These are phyloP conservation scores for Achaetomium macrosporum DNA, from an alignment of 2,329 filamentous ascomycete species.

Conservation along the genomic window DNA sequence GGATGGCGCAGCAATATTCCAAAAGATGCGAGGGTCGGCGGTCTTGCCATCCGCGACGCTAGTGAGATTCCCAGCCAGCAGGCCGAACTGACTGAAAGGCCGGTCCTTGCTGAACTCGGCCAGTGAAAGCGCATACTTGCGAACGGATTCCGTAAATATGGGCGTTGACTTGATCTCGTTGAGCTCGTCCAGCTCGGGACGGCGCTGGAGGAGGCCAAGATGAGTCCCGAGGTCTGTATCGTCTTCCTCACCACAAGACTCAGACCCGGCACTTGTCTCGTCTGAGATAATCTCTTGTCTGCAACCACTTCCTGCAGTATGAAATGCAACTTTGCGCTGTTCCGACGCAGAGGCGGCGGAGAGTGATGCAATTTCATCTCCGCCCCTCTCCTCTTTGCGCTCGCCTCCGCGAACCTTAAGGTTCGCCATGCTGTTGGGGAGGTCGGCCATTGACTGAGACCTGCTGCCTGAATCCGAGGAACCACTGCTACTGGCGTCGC, in stretches of 20 bases:
- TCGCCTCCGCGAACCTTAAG: background rate
- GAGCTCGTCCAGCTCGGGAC: slow-evolving; percentile 22
- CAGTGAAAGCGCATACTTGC: slow-evolving; percentile 14
- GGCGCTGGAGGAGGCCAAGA: slow-evolving; percentile 19
- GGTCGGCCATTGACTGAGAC: slow-evolving; percentile 1
- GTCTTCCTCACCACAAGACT: slow-evolving; percentile 5
- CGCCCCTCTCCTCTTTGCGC: background rate
- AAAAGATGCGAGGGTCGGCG: slow-evolving; percentile 35
- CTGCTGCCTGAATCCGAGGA: background rate
- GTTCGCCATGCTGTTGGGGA: slow-evolving; percentile 2
- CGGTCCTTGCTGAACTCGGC: background rate
- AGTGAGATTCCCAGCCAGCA: slow-evolving; percentile 26
- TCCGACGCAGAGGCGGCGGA: background rate
- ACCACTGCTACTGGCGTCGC: background rate
- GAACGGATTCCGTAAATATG: slow-evolving; percentile 29
- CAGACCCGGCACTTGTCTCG: slow-evolving; percentile 1
- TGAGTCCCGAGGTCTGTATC: slow-evolving; percentile 4
- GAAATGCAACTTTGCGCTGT: background rate
- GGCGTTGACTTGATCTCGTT: slow-evolving; percentile 29
- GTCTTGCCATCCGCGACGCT: background rate
- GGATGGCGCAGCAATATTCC: slow-evolving; percentile 46
- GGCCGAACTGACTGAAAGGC: slow-evolving; percentile 29
- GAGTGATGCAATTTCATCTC: background rate
- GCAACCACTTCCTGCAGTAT: background rate
- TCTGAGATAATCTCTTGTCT: background rate